Percentiles rank a stretch among this genome's conserved stretches.
Conservation (phyloP, 345 rosid genomes). For the Ceriops decandra region DNA sequence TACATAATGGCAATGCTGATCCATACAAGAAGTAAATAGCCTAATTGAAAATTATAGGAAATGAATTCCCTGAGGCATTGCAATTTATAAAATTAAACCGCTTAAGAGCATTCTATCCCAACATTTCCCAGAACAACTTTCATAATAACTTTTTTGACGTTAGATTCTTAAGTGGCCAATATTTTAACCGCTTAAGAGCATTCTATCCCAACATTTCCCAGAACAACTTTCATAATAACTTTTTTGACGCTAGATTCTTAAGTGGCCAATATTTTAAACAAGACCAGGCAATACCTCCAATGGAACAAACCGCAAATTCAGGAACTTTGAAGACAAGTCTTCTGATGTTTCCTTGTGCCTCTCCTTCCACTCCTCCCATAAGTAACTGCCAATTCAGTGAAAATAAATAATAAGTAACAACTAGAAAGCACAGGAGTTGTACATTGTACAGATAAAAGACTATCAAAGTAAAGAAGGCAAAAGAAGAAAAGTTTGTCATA, state of each 20-base stretch:
- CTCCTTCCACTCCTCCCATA: constrained; percentile 92
- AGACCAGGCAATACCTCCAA: constrained; percentile 60
- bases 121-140: constrained; percentile 4
- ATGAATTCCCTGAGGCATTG: too few relatives aligned
- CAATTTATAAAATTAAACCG: neutral
- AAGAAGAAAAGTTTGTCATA: too few relatives aligned
- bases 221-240: neutral
- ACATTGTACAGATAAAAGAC: neutral
- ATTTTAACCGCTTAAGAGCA: neutral
- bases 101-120: neutral
- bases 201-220: constrained; percentile 5
- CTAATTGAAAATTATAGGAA: too few relatives aligned
- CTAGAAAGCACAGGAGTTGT: neutral
- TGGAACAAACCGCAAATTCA: constrained; percentile 81
- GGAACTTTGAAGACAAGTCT: constrained; percentile 63
- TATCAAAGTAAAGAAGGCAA: too few relatives aligned
- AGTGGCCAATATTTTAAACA: constrained; percentile 3
- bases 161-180: constrained; percentile 14
- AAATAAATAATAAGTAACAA: neutral
- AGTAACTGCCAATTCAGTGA: constrained; percentile 52
- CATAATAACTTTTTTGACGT: neutral
- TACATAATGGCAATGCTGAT: too few relatives aligned
- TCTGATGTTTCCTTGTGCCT: constrained; percentile 69
- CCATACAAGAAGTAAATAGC: too few relatives aligned
- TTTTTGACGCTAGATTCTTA: constrained; percentile 9